phyloP scores from a whole-genome alignment of 2,329 filamentous ascomycete genomes.

The Verticillium dahliae region DNA sequence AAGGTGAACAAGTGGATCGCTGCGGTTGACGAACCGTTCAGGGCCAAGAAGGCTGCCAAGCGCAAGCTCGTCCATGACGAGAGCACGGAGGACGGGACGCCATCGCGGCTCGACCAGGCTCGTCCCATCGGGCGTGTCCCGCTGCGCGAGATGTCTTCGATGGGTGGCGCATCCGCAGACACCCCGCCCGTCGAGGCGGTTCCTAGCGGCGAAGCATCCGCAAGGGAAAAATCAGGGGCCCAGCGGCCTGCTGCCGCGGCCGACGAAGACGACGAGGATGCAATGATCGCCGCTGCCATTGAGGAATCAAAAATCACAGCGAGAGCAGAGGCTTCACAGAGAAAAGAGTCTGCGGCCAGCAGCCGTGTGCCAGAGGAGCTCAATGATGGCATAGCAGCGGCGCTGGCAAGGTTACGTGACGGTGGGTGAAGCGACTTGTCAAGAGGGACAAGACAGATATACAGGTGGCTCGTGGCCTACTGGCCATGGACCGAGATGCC shows the following conservation, averaged over 20 bases:
- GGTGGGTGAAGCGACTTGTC: neutral
- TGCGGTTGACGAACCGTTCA: constrained; percentile 79
- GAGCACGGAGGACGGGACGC: constrained; percentile 16
- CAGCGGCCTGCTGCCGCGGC: constrained; percentile 7
- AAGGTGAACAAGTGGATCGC: constrained; percentile 84
- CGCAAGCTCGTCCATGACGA: constrained; percentile 17
- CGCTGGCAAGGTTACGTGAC: constrained; percentile 48
- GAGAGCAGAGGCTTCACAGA: constrained; percentile 15
- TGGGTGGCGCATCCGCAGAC: neutral
- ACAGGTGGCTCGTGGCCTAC: no score
- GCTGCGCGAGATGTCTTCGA: constrained; percentile 29
- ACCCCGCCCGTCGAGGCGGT: neutral
- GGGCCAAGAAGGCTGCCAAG: constrained; percentile 64
- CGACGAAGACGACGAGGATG: constrained; percentile 42
- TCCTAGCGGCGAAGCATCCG: neutral
- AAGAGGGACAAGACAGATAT: no score
- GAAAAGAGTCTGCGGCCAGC: constrained; percentile 7
- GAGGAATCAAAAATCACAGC: constrained; percentile 37
- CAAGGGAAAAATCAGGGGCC: neutral
- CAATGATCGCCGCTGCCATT: constrained; percentile 39
- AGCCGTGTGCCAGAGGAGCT: constrained; percentile 25
- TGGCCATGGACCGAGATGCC: no score
- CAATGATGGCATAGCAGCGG: constrained; percentile 53
- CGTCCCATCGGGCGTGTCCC: constrained; percentile 32
- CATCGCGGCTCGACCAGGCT: constrained; percentile 27